phyloP scores from a whole-genome alignment of 768 basidiomycete species.

The Amanita fuliginea region DNA sequence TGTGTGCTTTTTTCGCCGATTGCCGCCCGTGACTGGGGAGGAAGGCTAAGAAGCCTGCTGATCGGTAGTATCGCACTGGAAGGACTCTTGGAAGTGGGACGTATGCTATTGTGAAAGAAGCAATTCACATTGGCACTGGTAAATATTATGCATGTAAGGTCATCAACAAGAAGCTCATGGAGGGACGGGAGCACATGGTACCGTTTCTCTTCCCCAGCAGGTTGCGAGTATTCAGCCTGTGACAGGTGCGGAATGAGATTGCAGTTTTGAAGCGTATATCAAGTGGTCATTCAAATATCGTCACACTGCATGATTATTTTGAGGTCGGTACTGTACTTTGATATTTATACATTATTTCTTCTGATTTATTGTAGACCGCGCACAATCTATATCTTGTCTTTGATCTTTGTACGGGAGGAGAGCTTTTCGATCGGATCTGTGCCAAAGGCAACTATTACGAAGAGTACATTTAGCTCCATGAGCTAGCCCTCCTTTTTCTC shows the following conservation, averaged over 20 bases:
- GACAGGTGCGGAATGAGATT: constrained; percentile 93
- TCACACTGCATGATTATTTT: constrained; percentile 93
- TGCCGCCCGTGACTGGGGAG: constrained; percentile 7
- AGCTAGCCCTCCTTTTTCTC: constrained; percentile 2
- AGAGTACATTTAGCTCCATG: constrained; percentile 37
- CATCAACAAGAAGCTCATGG: constrained; percentile 99
- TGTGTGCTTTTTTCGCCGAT: constrained; percentile 13
- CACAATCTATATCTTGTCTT: constrained; percentile 93
- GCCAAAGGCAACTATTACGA: constrained; percentile 96
- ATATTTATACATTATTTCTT: background rate
- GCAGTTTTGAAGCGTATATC: constrained; percentile 89
- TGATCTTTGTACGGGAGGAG: constrained; percentile 94
- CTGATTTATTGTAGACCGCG: constrained; percentile 45
- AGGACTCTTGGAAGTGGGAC: constrained; percentile 86
- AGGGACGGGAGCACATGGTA: constrained; percentile 96
- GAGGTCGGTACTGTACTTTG: constrained; percentile 46
- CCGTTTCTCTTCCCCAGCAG: constrained; percentile 5
- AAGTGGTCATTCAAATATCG: constrained; percentile 82
- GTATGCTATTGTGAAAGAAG: constrained; percentile 93
- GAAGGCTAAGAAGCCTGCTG: background rate
- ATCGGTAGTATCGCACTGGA: constrained; percentile 69
- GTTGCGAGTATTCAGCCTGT: background rate
- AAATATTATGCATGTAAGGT: constrained; percentile 99
- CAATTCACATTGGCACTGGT: constrained; percentile 82
- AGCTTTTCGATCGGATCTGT: constrained; percentile 98